phyloP scores from a whole-genome alignment of 2,329 filamentous ascomycete species.

The Curvularia eragrostidis region DNA sequence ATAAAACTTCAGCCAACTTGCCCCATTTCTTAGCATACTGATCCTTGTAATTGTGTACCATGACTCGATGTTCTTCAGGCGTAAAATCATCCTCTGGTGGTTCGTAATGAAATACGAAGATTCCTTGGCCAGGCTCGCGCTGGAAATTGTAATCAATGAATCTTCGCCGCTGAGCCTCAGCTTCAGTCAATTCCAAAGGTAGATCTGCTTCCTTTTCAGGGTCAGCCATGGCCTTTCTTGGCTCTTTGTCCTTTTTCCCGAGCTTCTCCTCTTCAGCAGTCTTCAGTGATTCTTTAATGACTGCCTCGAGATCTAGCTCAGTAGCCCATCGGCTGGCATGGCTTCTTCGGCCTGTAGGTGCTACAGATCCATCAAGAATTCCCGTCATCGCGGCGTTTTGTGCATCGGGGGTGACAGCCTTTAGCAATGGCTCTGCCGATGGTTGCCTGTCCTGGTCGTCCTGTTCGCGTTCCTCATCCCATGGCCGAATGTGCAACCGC shows the following conservation, averaged over 20 bases:
- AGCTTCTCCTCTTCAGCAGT: conserved; percentile 71
- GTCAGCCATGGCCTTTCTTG: conserved; percentile 72
- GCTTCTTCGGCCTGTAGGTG: conserved; percentile 40
- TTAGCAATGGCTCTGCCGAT: conserved; percentile 45
- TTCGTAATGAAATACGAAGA: conserved; percentile 74
- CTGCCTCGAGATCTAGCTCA: conserved; percentile 75
- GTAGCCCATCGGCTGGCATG: conserved; percentile 55
- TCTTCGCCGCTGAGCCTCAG: conserved; percentile 64
- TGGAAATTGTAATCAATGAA: conserved; percentile 72
- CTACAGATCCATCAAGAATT: conserved; percentile 36
- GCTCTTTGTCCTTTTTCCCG: conserved; percentile 67
- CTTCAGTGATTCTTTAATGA: conserved; percentile 73
- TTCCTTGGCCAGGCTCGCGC: conserved; percentile 69
- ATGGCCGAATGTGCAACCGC: conserved; percentile 50
- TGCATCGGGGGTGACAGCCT: conserved; percentile 57
- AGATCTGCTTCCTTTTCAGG: conserved; percentile 79
- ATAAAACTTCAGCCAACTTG: conserved; percentile 71
- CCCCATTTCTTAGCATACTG: conserved; percentile 80
- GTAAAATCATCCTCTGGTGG: conserved; percentile 78
- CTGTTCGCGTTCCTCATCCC: conserved; percentile 52
- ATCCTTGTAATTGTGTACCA: conserved; percentile 77
- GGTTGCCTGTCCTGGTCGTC: conserved; percentile 47
- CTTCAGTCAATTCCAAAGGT: conserved; percentile 70
- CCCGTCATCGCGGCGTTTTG: conserved; percentile 38
- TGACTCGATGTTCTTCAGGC: conserved; percentile 70